Evolutionary conservation across 768 basidiomycete genomes (phyloP), one percentile per base, ranked within the genome.

Genomic region (Cystofilobasidium capitatum): DNA sequence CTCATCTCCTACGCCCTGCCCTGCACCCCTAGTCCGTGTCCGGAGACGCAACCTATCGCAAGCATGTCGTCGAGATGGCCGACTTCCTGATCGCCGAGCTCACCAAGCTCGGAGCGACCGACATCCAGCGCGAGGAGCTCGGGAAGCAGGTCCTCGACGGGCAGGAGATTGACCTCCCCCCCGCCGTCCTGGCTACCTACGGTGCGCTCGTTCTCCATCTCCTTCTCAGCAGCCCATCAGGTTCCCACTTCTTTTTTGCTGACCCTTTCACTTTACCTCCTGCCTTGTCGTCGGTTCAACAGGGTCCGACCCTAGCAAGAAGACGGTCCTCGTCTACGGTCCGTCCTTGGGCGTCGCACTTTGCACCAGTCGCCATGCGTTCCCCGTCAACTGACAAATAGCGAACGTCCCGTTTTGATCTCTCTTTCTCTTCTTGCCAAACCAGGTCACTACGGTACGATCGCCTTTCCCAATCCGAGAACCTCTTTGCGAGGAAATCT

Each of bases 301-400:
- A 70, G 94, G 94, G 3, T 81, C 85, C 42, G 90, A 96, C 77
- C 85, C 84, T 17, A 83, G 80, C 74, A 97, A 97, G 85, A 93
- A 89, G 83, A 98, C 92, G 0, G 85, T 97, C 39, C 82, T 94
- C 35, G 79, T 97, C 37, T 97, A 97, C 75, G 93, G 91, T 1
- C 35, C 26, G 63, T 62, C 39, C 12, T 44, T 29, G n/a, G 6
- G 44, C 33, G 45, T 36, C 22, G 40, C 20, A 10, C 40, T 26
- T 57, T 12, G 12, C 2, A 9, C 33, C 35, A 14, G 55, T 4
- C 13, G 3, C 26, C 70, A 51, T 42, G n/a, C n/a, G n/a, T n/a
- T n/a, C n/a, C n/a, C n/a, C n/a, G n/a, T n/a, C 71, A 93, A 97
- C 76, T 94, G 90, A 74, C 92, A n/a, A n/a, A n/a, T n/a, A n/a